Conservation (phyloP, 495 filamentous ascomycete genomes). For the Podospora sp. region DNA sequence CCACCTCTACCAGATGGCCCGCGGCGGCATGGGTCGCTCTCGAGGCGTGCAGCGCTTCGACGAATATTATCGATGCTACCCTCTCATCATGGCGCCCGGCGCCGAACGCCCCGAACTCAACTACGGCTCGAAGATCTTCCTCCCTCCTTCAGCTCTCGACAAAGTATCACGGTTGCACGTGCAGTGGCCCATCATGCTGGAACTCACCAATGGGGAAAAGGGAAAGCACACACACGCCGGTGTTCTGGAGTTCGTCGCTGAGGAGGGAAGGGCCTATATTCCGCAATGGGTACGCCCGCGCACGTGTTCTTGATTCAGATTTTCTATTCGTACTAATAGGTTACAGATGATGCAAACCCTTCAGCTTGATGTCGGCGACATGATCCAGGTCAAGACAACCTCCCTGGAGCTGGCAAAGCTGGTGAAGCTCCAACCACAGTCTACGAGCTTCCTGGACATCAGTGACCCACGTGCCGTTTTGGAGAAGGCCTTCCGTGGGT, state of each 20-base stretch:
- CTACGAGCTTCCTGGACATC: slow-evolving; percentile 88
- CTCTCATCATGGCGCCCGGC: slow-evolving; percentile 90
- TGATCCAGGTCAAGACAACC: slow-evolving; percentile 91
- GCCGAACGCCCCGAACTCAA: slow-evolving; percentile 88
- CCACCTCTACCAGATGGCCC: slow-evolving; percentile 50
- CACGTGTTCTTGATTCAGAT: background rate
- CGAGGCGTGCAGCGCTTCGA: slow-evolving; percentile 70
- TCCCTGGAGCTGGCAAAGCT: slow-evolving; percentile 85
- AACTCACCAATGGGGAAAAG: slow-evolving; percentile 84
- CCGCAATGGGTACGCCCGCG: slow-evolving; percentile 79
- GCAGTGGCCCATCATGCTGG: slow-evolving; percentile 95
- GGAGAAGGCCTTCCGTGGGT: slow-evolving; percentile 93
- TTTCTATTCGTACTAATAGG: slow-evolving; percentile 18
- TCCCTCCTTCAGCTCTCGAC: slow-evolving; percentile 92
- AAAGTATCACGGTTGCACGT: slow-evolving; percentile 96
- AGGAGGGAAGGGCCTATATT: slow-evolving; percentile 94
- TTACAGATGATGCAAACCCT: slow-evolving; percentile 90
- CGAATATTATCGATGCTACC: slow-evolving; percentile 96
- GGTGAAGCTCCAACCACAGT: slow-evolving; percentile 95
- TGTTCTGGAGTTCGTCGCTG: slow-evolving; percentile 95
- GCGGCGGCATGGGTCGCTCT: slow-evolving; percentile 39
- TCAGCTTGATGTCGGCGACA: slow-evolving; percentile 83
- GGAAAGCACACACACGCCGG: slow-evolving; percentile 83
- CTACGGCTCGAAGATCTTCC: slow-evolving; percentile 95
- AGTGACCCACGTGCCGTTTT: slow-evolving; percentile 97